Percentiles rank a stretch among this genome's conserved stretches.
These are phyloP conservation scores for Penicillium concentricum DNA, from an alignment of 2,329 filamentous ascomycete species.

Conservation along the genomic window DNA sequence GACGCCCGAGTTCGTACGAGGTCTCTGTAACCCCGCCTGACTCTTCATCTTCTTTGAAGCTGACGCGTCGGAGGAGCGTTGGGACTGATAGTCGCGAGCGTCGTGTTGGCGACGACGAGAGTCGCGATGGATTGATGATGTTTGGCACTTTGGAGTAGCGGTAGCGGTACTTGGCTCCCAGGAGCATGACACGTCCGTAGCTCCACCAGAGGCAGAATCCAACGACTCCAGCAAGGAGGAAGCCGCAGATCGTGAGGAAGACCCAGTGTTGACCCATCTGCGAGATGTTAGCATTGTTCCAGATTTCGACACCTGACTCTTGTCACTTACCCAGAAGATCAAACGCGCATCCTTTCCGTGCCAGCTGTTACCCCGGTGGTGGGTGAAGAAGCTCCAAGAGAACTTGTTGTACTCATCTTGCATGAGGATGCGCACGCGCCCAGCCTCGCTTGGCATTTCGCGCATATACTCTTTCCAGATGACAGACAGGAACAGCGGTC, in stretches of 20 bases:
- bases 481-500: conserved; percentile 72
- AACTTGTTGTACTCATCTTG: conserved; percentile 67
- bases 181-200: conserved; percentile 49
- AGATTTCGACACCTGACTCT: background rate
- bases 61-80: conserved; percentile 38
- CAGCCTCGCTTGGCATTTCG: conserved; percentile 39
- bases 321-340: conserved; percentile 59
- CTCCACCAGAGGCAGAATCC: conserved; percentile 52
- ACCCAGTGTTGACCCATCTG: conserved; percentile 59
- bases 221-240: conserved; percentile 49
- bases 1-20: conserved; percentile 40
- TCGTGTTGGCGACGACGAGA: conserved; percentile 35
- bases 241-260: conserved; percentile 54
- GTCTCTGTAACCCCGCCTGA: conserved; percentile 31
- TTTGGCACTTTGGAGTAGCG: conserved; percentile 36
- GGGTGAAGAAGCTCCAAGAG: conserved; percentile 70
- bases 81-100: conserved; percentile 36
- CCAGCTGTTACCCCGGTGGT: conserved; percentile 65
- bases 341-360: conserved; percentile 62
- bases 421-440: conserved; percentile 67
- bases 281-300: background rate
- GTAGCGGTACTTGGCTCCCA: conserved; percentile 42
- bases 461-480: conserved; percentile 73
- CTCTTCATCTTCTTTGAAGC: conserved; percentile 45
- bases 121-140: conserved; percentile 26